Conservation (phyloP, 192 early-diverging fungal genomes). For the Allomyces arbusculus region DNA sequence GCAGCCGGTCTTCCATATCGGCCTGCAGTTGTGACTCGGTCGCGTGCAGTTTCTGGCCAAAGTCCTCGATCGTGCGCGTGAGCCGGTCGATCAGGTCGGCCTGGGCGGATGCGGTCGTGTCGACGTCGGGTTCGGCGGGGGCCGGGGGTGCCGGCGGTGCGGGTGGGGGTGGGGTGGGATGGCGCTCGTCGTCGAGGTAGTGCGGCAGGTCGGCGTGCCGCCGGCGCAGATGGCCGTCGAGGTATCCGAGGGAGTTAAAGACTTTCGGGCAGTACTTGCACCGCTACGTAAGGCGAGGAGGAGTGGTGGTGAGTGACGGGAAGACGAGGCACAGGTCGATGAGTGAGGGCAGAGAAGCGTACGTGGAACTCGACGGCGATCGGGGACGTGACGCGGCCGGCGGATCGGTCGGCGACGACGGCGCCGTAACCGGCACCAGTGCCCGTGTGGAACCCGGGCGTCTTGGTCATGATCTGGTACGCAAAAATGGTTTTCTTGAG, state of each 20-base stretch:
- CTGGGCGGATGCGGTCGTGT: background rate
- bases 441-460: slow-evolving; percentile 8
- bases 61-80: background rate
- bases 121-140: background rate
- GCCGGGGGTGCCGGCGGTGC: background rate
- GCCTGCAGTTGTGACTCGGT: no score
- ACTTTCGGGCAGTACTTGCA: slow-evolving; percentile 23
- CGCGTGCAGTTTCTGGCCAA: background rate
- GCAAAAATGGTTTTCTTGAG: slow-evolving; percentile 24
- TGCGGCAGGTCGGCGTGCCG: slow-evolving; percentile 13
- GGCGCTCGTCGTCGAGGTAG: background rate
- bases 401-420: no score
- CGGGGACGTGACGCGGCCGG: background rate
- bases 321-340: background rate
- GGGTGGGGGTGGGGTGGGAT: background rate
- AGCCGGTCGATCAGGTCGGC: background rate
- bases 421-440: background rate
- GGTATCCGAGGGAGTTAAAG: slow-evolving; percentile 12
- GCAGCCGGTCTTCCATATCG: no score
- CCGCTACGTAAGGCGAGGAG: slow-evolving; percentile 2
- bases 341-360: background rate
- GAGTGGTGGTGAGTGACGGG: background rate
- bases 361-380: background rate
- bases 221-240: slow-evolving; percentile 19
- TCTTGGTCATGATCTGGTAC: slow-evolving; percentile 29